Conservation (phyloP, 2,329 filamentous ascomycete species). For the Plenodomus biglobosus region DNA sequence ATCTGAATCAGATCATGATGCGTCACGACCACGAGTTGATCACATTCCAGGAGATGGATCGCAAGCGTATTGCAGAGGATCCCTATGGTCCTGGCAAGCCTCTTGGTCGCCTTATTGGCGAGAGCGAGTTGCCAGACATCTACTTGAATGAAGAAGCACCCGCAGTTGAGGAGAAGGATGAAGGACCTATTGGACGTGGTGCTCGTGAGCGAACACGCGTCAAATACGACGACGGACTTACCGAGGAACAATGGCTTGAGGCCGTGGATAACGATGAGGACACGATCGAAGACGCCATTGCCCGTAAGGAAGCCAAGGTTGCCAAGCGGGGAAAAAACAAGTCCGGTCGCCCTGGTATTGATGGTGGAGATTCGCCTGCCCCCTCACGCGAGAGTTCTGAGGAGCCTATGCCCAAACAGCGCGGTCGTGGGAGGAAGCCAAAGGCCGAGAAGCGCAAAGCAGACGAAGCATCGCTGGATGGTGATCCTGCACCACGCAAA, state of each 20-base stretch:
- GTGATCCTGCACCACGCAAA: slow-evolving; percentile 66
- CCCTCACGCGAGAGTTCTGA: slow-evolving; percentile 83
- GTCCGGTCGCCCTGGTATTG: slow-evolving; percentile 57
- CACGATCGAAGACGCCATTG: slow-evolving; percentile 86
- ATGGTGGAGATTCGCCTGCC: slow-evolving; percentile 69
- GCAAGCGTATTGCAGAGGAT: slow-evolving; percentile 66
- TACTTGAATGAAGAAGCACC: slow-evolving; percentile 87
- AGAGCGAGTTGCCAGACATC: slow-evolving; percentile 88
- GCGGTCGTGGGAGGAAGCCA: slow-evolving; percentile 81
- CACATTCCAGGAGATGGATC: slow-evolving; percentile 81
- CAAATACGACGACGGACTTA: slow-evolving; percentile 94
- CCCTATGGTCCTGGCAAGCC: slow-evolving; percentile 72
- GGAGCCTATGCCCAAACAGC: slow-evolving; percentile 73
- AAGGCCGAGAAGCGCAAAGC: slow-evolving; percentile 84
- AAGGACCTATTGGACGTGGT: slow-evolving; percentile 74
- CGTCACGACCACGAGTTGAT: slow-evolving; percentile 77
- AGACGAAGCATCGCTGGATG: slow-evolving; percentile 64
- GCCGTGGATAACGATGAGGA: slow-evolving; percentile 97
- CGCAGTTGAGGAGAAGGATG: slow-evolving; percentile 75
- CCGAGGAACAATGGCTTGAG: slow-evolving; percentile 98
- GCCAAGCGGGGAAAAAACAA: slow-evolving; percentile 79
- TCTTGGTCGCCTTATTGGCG: slow-evolving; percentile 78
- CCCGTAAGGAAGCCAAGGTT: slow-evolving; percentile 82
- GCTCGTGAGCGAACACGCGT: slow-evolving; percentile 93
- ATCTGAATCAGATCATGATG: slow-evolving; percentile 91